Percentiles rank a stretch among this genome's conserved stretches.
These are phyloP conservation scores for Pythium rhizo-oryzae DNA, from an alignment of 352 stramenopile genomes.

Conservation along the genomic window DNA sequence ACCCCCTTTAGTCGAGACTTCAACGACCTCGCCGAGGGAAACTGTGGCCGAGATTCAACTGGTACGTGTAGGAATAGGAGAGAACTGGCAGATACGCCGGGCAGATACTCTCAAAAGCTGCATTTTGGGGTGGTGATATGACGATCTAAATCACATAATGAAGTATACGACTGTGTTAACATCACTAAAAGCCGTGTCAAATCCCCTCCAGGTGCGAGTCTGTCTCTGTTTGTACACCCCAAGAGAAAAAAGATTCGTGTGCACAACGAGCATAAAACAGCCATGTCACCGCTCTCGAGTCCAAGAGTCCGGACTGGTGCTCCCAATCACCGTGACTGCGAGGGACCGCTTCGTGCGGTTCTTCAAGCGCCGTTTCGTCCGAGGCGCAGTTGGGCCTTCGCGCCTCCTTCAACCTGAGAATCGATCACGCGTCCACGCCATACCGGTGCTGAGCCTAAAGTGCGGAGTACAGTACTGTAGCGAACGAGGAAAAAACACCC, in stretches of 20 bases:
- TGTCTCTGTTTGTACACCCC: not conserved
- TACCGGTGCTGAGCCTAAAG: too few relatives aligned
- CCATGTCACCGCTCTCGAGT: too few relatives aligned
- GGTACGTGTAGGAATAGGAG: too few relatives aligned
- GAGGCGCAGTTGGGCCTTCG: too few relatives aligned
- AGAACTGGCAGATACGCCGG: too few relatives aligned
- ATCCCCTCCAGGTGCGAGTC: not conserved
- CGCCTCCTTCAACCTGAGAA: too few relatives aligned
- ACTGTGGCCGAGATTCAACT: not conserved
- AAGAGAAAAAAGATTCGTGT: slow-evolving; percentile 8
- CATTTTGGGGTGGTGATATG: too few relatives aligned
- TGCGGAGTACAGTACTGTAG: too few relatives aligned
- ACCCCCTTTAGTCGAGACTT: not conserved
- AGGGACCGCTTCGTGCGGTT: too few relatives aligned
- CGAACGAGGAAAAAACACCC: not conserved
- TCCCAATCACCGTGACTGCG: not conserved
- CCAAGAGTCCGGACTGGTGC: not conserved
- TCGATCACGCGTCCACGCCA: too few relatives aligned
- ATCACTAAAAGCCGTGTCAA: not conserved
- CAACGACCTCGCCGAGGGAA: not conserved
- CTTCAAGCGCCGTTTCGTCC: too few relatives aligned
- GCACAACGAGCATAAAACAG: not conserved
- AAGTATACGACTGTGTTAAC: not conserved
- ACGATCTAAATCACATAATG: not conserved
- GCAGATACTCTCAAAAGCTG: not conserved